phyloP scores from a whole-genome alignment of 495 filamentous ascomycete genomes.

The Penicillium cataractarum region DNA sequence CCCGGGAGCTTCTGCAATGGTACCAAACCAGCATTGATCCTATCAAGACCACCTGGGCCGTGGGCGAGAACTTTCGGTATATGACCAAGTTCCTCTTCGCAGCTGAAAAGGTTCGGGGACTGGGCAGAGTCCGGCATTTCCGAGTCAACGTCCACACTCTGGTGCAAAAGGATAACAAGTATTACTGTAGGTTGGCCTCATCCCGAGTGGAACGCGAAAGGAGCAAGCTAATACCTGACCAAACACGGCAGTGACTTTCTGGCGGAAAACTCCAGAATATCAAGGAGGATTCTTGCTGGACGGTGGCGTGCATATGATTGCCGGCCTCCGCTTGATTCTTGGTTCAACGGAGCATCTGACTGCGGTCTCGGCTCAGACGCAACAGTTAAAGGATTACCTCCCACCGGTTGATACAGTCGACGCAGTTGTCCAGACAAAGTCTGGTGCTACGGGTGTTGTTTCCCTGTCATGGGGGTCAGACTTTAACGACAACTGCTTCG shows the following conservation, averaged over 20 bases:
- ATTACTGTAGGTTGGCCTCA: constrained; percentile 52
- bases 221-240: background rate
- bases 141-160: constrained; percentile 56
- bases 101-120: constrained; percentile 55
- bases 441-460: constrained; percentile 66
- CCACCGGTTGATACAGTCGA: constrained; percentile 77
- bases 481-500: constrained; percentile 55
- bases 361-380: constrained; percentile 60
- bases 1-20: constrained; percentile 63
- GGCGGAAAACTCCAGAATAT: constrained; percentile 72
- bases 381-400: constrained; percentile 61
- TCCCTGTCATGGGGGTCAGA: constrained; percentile 68
- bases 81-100: constrained; percentile 59
- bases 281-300: constrained; percentile 82
- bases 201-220: background rate
- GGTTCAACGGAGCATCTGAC: constrained; percentile 49
- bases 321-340: constrained; percentile 63
- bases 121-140: constrained; percentile 71
- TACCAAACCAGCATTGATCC: constrained; percentile 55
- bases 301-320: constrained; percentile 74
- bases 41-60: constrained; percentile 57
- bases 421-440: constrained; percentile 60
- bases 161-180: constrained; percentile 60
- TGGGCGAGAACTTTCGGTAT: constrained; percentile 81
- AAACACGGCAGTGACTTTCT: constrained; percentile 59